Conservation (phyloP, 306 rosid species). For the Coriaria nepalensis region DNA sequence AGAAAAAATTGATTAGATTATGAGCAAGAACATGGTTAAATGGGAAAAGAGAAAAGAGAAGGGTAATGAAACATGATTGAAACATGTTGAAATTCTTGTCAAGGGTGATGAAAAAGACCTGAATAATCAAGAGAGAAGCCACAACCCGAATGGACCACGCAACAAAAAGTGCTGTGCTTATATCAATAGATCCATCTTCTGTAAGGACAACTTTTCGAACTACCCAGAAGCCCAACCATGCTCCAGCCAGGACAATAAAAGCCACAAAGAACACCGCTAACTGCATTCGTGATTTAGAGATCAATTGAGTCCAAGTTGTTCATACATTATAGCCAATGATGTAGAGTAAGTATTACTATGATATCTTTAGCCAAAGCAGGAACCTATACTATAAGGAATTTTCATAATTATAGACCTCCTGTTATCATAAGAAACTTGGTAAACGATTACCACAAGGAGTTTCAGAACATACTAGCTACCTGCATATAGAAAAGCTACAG, state of each 20-base stretch:
- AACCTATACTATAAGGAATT: no score
- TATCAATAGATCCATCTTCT: constrained; percentile 78
- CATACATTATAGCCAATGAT: no score
- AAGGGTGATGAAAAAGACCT: constrained; percentile 30
- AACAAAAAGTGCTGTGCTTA: constrained; percentile 60
- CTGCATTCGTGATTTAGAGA: constrained; percentile 35
- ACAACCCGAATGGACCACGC: constrained; percentile 66
- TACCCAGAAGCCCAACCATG: constrained; percentile 95
- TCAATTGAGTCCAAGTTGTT: neutral
- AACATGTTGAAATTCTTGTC: no score
- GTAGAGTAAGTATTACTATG: no score
- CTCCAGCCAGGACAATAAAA: constrained; percentile 64
- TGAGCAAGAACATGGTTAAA: no score
- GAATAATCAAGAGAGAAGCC: constrained; percentile 53
- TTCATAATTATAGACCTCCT: no score
- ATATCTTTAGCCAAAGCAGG: no score
- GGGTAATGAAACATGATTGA: neutral
- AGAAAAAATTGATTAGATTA: no score
- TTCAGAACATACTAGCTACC: no score
- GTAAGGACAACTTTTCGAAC: constrained; percentile 62
- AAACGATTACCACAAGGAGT: no score
- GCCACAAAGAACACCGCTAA: constrained; percentile 67
- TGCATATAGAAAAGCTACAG: no score
- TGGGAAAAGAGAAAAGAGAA: constrained; percentile 3
- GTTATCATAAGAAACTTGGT: no score